A percentile compares a stretch with the other conserved stretches of the same genome.
Conservation (phyloP, 371 early-diverging fungal genomes). For the Mortierella sp. region DNA sequence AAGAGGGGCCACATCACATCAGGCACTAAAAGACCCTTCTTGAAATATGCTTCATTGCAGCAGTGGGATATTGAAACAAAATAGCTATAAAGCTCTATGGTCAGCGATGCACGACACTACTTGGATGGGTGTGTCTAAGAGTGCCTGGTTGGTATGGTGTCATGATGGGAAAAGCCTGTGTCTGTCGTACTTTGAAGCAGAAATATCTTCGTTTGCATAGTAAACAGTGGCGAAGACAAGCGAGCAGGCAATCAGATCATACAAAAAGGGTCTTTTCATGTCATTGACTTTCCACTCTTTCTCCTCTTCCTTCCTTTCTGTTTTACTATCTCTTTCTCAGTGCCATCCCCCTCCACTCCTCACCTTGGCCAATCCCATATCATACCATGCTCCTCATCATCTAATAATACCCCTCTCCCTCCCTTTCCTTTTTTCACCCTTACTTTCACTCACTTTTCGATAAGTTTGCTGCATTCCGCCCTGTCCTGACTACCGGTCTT, state of each 20-base stretch:
- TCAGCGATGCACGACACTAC: not conserved
- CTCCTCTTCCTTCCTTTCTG: not conserved
- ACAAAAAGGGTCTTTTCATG: not conserved
- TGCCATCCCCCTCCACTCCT: not conserved
- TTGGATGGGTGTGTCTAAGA: not conserved
- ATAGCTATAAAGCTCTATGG: not conserved
- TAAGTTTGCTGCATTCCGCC: not conserved
- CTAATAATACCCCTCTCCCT: not conserved
- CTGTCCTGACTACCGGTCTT: not conserved
- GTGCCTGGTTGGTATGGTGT: not conserved
- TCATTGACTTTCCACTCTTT: not conserved
- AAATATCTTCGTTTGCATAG: not conserved
- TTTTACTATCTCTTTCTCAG: not conserved
- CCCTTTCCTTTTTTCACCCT: not conserved
- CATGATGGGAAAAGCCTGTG: not conserved
- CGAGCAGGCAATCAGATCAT: not conserved
- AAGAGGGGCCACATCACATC: not conserved
- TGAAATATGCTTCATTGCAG: not conserved
- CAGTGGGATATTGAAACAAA: not conserved
- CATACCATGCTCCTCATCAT: not conserved
- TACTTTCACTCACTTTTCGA: not conserved
- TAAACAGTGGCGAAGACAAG: not conserved
- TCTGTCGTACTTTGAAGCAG: not conserved
- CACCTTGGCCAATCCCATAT: not conserved
- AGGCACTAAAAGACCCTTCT: not conserved